Evolutionary conservation across 2,329 filamentous ascomycete genomes (phyloP), one percentile per base, ranked within the genome.

Genomic region (Emydomyces testavorans): DNA sequence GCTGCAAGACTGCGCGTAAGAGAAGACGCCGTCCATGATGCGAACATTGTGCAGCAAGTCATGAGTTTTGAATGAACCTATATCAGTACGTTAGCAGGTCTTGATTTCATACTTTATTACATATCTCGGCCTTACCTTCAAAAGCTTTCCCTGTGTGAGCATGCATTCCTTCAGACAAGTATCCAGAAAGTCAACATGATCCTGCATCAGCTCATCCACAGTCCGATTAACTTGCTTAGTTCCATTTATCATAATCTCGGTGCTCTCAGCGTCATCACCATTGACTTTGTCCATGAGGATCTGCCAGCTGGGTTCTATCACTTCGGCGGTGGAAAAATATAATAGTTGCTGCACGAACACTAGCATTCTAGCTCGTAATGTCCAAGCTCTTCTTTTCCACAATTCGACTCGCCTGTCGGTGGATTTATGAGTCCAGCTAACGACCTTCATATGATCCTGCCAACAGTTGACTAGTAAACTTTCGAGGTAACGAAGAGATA

Each of bases 81-180:
- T n/a, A 24, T 16, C 18, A 38, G 23, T 36, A 46, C 32, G 32
- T 37, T 47, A 53, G 49, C 54, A 53, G 15, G 20, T 10, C 6
- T 39, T 47, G 10, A 6, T 18, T n/a, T 45, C 20, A 46, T 28
- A 37, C 13, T 21, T 39, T 23, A n/a, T 21, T 16, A 21, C 23
- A 29, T 51, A 23, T n/a, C 1, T 41, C 4, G 23, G 5, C 18
- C 73, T 55, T 75, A 94, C 90, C 67, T 87, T 83, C 4, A 98
- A 70, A 5, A 98, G 75, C 69, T 94, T 95, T 62, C 86, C 87
- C 65, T 98, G 95, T 16, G 92, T 98, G 54, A 98, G 75, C 88
- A 96, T 96, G 71, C 92, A 96, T 69, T 96, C 92, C 68, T 96
- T 98, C 59, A 98, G 73, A 64, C 92, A 98, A 3, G 92, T 96